Base-by-base conservation (phyloP, 148 eudicot genomes). In the Rhododendron williamsianum region DNA sequence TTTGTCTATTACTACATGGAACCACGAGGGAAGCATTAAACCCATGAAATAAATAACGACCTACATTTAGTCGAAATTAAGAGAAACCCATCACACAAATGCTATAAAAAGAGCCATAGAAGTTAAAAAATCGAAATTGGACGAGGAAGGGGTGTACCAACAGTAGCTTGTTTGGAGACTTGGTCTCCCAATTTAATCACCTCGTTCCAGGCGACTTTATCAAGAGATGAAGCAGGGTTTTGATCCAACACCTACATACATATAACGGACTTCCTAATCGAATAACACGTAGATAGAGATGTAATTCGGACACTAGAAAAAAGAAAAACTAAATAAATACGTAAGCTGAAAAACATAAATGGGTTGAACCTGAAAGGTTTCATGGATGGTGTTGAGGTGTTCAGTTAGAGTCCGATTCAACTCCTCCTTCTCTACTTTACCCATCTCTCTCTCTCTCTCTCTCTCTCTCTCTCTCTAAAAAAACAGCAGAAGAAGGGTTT, bases 111-210 rank as follows among this genome's bases (percentile, higher is more conserved):
- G 51, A 65, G 45, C 36, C 21, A 65, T 8, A 41, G 13, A 13
- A 51, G n/a, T 6, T 36, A 76, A 49, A 83, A 73, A 13, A 19
- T 38, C 16, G 74, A 60, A 78, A 78, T 33, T 48, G 27, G 76
- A 51, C 48, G 16, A 84, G 76, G 73, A 72, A 74, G 72, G 65
- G 65, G 43, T 43, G 25, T 89, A 96, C 98, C 96, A 71, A 88
- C 89, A 79, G 98, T 96, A 78, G 98, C 97, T 83, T 93, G 94
- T 86, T 95, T 96, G 90, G 94, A 94, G 84, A 96, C 88, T 80
- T 93, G 97, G 84, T 96, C 98, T 2, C 94, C 94, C 90, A 93
- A 82, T 60, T 93, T 91, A 86, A 94, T 82, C 9, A 92, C 97
- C 41, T 96, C 95, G 82, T 91, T 91, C 99, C 98, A 96, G 81